Conservation (phyloP, 441 rosid genomes). For the Hura crepitans region DNA sequence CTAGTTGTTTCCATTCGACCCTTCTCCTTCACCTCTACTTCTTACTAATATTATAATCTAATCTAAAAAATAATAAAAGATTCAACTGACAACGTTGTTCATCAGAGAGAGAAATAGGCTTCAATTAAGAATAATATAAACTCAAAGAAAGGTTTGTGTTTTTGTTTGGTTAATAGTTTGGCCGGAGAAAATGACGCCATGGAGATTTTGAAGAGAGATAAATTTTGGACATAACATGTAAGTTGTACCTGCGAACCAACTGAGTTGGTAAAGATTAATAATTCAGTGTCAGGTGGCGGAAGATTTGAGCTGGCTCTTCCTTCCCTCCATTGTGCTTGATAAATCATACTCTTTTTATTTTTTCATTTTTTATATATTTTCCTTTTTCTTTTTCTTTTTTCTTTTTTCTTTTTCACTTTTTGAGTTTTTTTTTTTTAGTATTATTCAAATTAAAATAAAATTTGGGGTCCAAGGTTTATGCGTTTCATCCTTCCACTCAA, state of each 20-base stretch:
- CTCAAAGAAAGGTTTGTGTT: background rate
- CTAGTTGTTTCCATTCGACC: background rate
- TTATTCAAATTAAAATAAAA: no score
- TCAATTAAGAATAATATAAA: background rate
- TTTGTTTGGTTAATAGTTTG: background rate
- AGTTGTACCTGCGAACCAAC: background rate
- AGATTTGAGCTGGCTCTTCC: conserved; percentile 13
- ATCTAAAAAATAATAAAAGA: background rate
- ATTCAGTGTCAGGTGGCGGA: conserved; percentile 16
- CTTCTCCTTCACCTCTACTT: background rate
- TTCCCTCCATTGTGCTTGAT: background rate
- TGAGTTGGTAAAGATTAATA: background rate
- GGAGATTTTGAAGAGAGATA: background rate
- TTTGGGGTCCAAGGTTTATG: no score
- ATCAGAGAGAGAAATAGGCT: conserved; percentile 3
- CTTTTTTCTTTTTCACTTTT: no score
- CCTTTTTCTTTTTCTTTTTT: no score
- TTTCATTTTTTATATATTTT: no score
- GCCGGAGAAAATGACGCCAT: conserved; percentile 14
- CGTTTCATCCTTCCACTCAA: no score
- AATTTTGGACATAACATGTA: no score
- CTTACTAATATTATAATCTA: no score
- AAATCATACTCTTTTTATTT: no score
- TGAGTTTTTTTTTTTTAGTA: no score
- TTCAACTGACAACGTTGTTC: conserved; percentile 32